Conservation (phyloP, 495 filamentous ascomycete genomes). For the Tuber borchii region DNA sequence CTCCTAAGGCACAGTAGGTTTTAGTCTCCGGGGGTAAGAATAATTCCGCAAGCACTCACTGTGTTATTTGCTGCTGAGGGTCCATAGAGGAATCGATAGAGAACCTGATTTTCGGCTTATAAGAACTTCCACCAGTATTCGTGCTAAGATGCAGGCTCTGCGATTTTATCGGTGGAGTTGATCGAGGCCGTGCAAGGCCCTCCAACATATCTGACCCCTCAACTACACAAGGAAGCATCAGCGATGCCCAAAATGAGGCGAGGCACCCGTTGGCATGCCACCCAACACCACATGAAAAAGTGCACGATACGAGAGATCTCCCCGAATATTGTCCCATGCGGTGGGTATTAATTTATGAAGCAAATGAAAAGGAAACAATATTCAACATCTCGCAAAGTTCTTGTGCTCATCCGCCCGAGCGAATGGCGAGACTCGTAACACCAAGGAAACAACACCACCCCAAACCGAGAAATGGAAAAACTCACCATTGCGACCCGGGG, state of each 20-base stretch:
- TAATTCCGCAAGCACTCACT: slow-evolving; percentile 32
- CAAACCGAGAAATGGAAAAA: slow-evolving; percentile 31
- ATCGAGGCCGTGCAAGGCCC: slow-evolving; percentile 36
- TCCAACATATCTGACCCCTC: slow-evolving; percentile 31
- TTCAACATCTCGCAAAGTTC: slow-evolving; percentile 17
- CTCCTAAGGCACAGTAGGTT: slow-evolving; percentile 30
- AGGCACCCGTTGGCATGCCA: slow-evolving; percentile 18
- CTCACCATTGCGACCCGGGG: slow-evolving; percentile 34
- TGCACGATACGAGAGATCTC: slow-evolving; percentile 7
- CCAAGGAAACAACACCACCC: slow-evolving; percentile 20
- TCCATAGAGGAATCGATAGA: slow-evolving; percentile 32
- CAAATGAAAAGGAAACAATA: slow-evolving; percentile 19
- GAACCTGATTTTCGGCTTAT: slow-evolving; percentile 39
- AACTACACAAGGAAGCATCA: slow-evolving; percentile 25
- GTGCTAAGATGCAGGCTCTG: slow-evolving; percentile 21
- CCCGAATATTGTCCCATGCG: slow-evolving; percentile 3
- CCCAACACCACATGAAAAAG: slow-evolving; percentile 19
- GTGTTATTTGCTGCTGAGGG: slow-evolving; percentile 32
- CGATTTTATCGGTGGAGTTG: slow-evolving; percentile 40
- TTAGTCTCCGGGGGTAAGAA: slow-evolving; percentile 14
- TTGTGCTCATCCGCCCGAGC: slow-evolving; percentile 23
- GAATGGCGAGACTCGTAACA: slow-evolving; percentile 8
- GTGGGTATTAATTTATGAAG: slow-evolving; percentile 1
- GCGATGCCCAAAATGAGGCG: slow-evolving; percentile 15
- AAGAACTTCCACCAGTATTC: slow-evolving; percentile 13